phyloP scores from a whole-genome alignment of 768 basidiomycete species.

The Lactarius tabidus region DNA sequence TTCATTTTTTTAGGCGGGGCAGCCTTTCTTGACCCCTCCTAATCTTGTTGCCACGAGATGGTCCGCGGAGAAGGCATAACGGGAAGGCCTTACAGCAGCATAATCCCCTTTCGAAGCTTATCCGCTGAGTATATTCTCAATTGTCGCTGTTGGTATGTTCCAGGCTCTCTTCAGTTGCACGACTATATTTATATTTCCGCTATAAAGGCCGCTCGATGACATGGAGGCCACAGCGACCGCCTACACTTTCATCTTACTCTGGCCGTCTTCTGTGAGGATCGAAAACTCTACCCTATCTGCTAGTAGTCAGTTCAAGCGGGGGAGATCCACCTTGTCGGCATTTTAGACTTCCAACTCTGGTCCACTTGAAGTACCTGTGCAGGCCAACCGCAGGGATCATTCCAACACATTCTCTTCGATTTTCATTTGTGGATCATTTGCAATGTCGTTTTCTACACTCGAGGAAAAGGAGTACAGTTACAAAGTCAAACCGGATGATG shows the following conservation, averaged over 20 bases:
- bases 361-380: neutral
- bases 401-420: neutral
- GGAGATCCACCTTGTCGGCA: neutral
- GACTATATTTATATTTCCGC: neutral
- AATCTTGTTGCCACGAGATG: neutral
- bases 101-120: neutral
- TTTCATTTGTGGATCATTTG: neutral
- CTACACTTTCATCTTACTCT: neutral
- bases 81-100: neutral
- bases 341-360: neutral
- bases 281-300: neutral
- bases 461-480: neutral
- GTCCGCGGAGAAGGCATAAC: neutral
- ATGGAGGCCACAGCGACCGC: neutral
- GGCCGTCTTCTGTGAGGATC: neutral
- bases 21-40: neutral
- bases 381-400: neutral
- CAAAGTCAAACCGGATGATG: neutral
- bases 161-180: neutral
- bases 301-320: neutral
- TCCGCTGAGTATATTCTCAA: neutral
- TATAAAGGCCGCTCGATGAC: constrained; percentile 1
- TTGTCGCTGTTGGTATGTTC: neutral
- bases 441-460: neutral
- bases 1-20: neutral